Conservation (phyloP, 495 filamentous ascomycete species). For the Recurvomyces mirabilis region DNA sequence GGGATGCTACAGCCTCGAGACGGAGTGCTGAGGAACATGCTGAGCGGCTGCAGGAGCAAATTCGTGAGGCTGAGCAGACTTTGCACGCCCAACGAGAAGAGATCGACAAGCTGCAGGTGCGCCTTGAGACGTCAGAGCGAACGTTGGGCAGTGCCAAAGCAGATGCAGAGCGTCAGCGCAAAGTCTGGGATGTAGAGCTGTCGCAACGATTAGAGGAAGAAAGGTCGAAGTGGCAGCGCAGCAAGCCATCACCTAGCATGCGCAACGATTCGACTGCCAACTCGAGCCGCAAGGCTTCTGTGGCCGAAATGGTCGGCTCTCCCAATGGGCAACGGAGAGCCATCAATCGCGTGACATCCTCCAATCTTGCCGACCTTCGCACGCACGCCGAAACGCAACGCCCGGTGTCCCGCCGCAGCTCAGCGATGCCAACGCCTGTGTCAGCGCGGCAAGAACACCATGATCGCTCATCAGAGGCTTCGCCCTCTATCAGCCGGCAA, state of each 20-base stretch:
- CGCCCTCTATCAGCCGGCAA: constrained; percentile 22
- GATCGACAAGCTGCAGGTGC: constrained; percentile 50
- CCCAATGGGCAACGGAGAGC: constrained; percentile 10
- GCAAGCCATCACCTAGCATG: constrained; percentile 20
- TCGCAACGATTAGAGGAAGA: constrained; percentile 59
- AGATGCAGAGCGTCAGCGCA: constrained; percentile 60
- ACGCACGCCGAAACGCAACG: neutral
- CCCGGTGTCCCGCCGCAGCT: constrained; percentile 20
- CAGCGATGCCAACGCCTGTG: constrained; percentile 1
- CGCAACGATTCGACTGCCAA: constrained; percentile 22
- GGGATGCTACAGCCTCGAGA: constrained; percentile 64
- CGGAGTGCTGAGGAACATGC: constrained; percentile 75
- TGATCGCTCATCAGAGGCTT: constrained; percentile 19
- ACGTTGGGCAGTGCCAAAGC: constrained; percentile 48
- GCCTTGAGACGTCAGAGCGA: constrained; percentile 53
- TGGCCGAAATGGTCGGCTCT: constrained; percentile 8
- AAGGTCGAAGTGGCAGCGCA: constrained; percentile 61
- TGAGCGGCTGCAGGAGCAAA: constrained; percentile 54
- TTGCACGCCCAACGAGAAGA: constrained; percentile 50
- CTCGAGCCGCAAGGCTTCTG: constrained; percentile 18
- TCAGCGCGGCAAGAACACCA: no score
- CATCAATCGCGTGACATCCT: no score
- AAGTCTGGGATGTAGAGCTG: constrained; percentile 50
- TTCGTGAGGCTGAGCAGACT: constrained; percentile 48
- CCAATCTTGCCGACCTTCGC: no score